These are phyloP conservation scores for Kluyveromyces marxianus DNA, from an alignment of 1,139 yeast genomes.

Conservation along the genomic window DNA sequence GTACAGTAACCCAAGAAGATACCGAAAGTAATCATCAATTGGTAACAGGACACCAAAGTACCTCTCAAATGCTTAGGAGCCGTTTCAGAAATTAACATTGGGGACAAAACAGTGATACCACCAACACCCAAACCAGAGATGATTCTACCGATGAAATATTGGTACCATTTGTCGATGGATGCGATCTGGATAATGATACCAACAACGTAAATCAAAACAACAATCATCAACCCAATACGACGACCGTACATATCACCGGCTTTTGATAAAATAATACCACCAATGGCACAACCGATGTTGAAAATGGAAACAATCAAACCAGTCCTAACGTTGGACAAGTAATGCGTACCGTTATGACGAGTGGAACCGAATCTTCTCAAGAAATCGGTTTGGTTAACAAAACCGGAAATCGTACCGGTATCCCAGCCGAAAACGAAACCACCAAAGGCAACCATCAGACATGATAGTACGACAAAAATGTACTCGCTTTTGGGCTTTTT, in stretches of 20 bases:
- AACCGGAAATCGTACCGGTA: conserved; percentile 72
- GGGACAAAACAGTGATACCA: conserved; percentile 52
- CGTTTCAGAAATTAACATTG: conserved; percentile 59
- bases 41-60: conserved; percentile 55
- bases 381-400: conserved; percentile 62
- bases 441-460: conserved; percentile 51
- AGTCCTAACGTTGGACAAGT: conserved; percentile 45
- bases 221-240: conserved; percentile 48
- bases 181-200: conserved; percentile 61
- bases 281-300: conserved; percentile 66
- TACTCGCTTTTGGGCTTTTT: conserved; percentile 15
- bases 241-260: conserved; percentile 57
- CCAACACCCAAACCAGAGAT: conserved; percentile 63
- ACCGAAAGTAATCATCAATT: conserved; percentile 57
- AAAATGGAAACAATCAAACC: conserved; percentile 60
- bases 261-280: conserved; percentile 48
- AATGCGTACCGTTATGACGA: conserved; percentile 27
- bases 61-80: conserved; percentile 66
- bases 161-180: conserved; percentile 44
- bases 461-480: conserved; percentile 34
- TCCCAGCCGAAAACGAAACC: conserved; percentile 69
- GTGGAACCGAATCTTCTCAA: conserved; percentile 34
- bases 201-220: conserved; percentile 51
- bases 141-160: conserved; percentile 54
- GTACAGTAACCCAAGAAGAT: conserved; percentile 58